Conservation (phyloP, 2,329 filamentous ascomycete genomes). For the Colletotrichum navitas region DNA sequence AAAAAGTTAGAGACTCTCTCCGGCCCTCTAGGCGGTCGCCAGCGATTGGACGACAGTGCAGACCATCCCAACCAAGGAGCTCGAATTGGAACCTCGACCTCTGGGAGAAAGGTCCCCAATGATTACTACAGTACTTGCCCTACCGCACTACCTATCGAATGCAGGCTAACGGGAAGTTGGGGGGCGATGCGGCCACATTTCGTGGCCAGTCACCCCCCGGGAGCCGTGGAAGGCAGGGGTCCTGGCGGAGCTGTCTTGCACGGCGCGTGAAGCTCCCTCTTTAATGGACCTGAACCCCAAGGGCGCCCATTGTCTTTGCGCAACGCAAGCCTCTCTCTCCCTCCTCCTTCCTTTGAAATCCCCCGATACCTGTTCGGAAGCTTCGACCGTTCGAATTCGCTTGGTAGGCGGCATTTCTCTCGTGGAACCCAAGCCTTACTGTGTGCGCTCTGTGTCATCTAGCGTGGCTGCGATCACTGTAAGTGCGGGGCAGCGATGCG, state of each 20-base stretch:
- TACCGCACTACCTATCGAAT: slow-evolving; percentile 1
- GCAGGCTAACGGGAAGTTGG: slow-evolving; percentile 38
- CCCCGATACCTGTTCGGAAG: background rate
- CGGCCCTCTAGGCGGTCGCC: slow-evolving; percentile 26
- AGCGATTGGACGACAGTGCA: slow-evolving; percentile 32
- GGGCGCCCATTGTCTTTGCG: slow-evolving; percentile 18
- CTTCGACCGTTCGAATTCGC: background rate
- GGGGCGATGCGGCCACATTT: slow-evolving; percentile 35
- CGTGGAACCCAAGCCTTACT: slow-evolving; percentile 1
- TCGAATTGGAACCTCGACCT: slow-evolving; percentile 32
- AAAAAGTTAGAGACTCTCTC: slow-evolving; percentile 35
- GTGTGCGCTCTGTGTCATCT: slow-evolving; percentile 1
- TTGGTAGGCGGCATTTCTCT: background rate
- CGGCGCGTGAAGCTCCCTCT: slow-evolving; percentile 36
- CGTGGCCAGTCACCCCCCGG: slow-evolving; percentile 12
- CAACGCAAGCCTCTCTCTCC: slow-evolving; percentile 2
- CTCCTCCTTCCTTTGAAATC: background rate
- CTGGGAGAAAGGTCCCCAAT: slow-evolving; percentile 8
- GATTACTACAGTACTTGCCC: background rate
- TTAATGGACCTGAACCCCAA: slow-evolving; percentile 35
- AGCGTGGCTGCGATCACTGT: slow-evolving; percentile 23
- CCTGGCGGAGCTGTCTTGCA: slow-evolving; percentile 34
- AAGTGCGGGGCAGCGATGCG: slow-evolving; percentile 37
- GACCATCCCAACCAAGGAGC: background rate
- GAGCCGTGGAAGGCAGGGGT: slow-evolving; percentile 28